Evolutionary conservation across 2,329 filamentous ascomycete genomes (phyloP).

Genomic region (Byssoonygena ceratinophila): DNA sequence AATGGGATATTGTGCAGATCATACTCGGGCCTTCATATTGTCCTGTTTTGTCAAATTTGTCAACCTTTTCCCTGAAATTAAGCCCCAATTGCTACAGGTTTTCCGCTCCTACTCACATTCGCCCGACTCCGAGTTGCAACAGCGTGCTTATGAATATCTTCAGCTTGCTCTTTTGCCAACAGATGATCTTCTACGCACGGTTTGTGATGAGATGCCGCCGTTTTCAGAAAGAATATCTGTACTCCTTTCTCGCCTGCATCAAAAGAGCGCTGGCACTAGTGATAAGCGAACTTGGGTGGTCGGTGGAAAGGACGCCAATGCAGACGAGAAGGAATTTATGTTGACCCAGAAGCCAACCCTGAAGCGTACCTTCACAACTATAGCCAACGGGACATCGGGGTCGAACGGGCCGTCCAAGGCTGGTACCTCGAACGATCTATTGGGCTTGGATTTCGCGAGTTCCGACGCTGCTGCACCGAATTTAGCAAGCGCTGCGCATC

Average conservation of each 20-base stretch:
- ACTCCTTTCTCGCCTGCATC: conserved; percentile 79
- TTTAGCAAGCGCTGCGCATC: conserved; percentile 78
- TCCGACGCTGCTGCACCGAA: conserved; percentile 58
- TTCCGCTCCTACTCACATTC: conserved; percentile 92
- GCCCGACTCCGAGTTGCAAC: conserved; percentile 87
- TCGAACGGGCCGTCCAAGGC: conserved; percentile 28
- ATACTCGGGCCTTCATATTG: conserved; percentile 83
- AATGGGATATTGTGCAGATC: conserved; percentile 75
- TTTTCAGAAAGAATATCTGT: conserved; percentile 93
- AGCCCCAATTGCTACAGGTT: conserved; percentile 80
- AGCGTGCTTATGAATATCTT: conserved; percentile 91
- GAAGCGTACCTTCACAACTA: conserved; percentile 68
- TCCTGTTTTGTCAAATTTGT: conserved; percentile 97
- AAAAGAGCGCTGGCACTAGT: conserved; percentile 84
- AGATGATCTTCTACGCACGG: conserved; percentile 81
- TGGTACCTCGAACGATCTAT: conserved; percentile 56
- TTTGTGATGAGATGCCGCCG: conserved; percentile 97
- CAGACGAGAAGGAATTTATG: conserved; percentile 65
- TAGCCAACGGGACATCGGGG: conserved; percentile 35
- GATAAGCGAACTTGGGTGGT: conserved; percentile 97
- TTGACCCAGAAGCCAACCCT: conserved; percentile 71
- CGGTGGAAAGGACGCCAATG: conserved; percentile 89
- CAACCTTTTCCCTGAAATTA: conserved; percentile 97
- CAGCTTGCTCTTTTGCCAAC: conserved; percentile 73
- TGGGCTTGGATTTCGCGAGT: conserved; percentile 66